A percentile compares a stretch with the other conserved stretches of the same genome.
Conservation (phyloP, 805 yeast genomes). For the Hanseniaspora occidentalis region DNA sequence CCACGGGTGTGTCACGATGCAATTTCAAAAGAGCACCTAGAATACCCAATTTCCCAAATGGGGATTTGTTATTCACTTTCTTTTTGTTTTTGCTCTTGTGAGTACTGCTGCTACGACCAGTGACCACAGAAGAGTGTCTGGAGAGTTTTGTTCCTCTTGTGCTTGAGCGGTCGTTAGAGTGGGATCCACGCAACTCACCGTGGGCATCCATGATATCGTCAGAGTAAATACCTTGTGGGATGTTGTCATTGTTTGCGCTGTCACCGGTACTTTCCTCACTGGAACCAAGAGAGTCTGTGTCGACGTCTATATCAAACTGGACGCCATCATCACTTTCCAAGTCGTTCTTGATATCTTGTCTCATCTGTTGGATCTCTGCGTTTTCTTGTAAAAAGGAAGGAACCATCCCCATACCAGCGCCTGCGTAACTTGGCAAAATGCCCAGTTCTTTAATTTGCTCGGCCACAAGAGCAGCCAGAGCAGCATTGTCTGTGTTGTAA, state of each 20-base stretch:
- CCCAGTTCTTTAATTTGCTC: constrained; percentile 2
- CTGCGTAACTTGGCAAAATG: constrained; percentile 2
- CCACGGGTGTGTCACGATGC: constrained; percentile 37
- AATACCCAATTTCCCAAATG: constrained; percentile 59
- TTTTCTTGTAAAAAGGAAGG: constrained; percentile 4
- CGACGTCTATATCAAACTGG: constrained; percentile 5
- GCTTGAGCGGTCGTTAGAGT: neutral
- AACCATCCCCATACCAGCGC: constrained; percentile 1
- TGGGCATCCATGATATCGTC: too few relatives aligned
- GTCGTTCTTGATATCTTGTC: constrained; percentile 6
- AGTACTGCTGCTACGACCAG: neutral
- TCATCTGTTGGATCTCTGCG: constrained; percentile 5
- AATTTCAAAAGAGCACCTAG: constrained; percentile 63
- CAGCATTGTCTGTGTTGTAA: constrained; percentile 1
- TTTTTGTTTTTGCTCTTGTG: neutral
- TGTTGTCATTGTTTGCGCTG: too few relatives aligned
- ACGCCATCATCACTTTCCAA: constrained; percentile 6
- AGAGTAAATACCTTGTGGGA: neutral
- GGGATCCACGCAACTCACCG: too few relatives aligned
- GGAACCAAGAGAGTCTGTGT: constrained; percentile 1
- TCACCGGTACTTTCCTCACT: neutral
- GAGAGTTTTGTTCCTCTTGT: neutral
- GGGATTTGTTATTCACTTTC: neutral
- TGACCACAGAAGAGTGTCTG: too few relatives aligned
- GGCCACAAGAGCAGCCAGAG: constrained; percentile 2